Evolutionary conservation across 495 filamentous ascomycete species (phyloP).

Genomic region (Immersiella caudata): DNA sequence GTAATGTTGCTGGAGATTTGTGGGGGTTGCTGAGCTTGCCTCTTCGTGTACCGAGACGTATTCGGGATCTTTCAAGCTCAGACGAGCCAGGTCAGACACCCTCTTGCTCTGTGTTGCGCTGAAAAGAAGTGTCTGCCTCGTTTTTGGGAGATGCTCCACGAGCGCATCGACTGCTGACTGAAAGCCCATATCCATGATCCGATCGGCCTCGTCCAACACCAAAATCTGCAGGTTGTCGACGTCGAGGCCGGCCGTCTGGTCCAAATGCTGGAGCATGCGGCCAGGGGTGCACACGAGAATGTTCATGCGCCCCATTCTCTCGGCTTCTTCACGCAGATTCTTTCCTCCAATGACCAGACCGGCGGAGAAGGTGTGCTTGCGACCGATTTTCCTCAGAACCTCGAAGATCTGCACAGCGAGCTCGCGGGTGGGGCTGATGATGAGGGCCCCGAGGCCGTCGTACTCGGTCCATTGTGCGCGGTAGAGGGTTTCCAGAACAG

Average conservation of each 20-base stretch:
- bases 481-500: conserved; percentile 94
- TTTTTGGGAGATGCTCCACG: conserved; percentile 83
- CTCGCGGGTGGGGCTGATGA: conserved; percentile 93
- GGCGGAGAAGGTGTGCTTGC: conserved; percentile 88
- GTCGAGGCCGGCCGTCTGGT: conserved; percentile 89
- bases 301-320: conserved; percentile 89
- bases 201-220: conserved; percentile 93
- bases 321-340: conserved; percentile 83
- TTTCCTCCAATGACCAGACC: conserved; percentile 96
- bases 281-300: conserved; percentile 97
- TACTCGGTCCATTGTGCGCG: conserved; percentile 84
- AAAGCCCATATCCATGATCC: conserved; percentile 98
- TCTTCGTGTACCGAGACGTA: conserved; percentile 93
- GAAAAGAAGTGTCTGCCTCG: conserved; percentile 91
- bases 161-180: conserved; percentile 90
- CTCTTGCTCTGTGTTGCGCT: conserved; percentile 95
- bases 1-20: conserved; percentile 87
- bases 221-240: conserved; percentile 89
- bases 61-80: conserved; percentile 88
- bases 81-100: conserved; percentile 84
- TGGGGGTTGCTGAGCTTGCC: conserved; percentile 78
- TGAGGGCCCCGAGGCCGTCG: conserved; percentile 89
- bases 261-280: conserved; percentile 92
- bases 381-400: conserved; percentile 85
- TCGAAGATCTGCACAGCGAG: conserved; percentile 97